phyloP scores from a whole-genome alignment of 192 early-diverging fungal genomes.

The Polychytrium aggregatum region DNA sequence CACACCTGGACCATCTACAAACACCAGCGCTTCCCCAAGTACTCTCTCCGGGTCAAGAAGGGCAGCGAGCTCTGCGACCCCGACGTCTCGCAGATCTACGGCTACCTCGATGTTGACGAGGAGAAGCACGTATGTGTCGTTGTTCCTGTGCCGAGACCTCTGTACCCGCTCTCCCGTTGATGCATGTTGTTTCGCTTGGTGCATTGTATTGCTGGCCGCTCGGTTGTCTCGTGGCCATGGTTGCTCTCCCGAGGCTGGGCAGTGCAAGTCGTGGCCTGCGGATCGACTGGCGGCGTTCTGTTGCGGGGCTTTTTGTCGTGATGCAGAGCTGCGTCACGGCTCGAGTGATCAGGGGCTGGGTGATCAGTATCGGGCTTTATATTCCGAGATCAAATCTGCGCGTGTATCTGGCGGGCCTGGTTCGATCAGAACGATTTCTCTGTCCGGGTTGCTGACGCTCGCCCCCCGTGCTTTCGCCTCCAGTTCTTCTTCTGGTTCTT shows the following conservation, averaged over 20 bases:
- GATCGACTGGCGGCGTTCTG: no score
- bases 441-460: no score
- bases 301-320: no score
- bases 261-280: no score
- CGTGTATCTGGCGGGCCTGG: no score
- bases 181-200: background rate
- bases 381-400: no score
- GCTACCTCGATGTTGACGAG: conserved; percentile 36
- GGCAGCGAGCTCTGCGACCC: conserved; percentile 63
- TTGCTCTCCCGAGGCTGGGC: background rate
- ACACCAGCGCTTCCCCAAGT: conserved; percentile 25
- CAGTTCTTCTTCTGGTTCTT: conserved; percentile 98
- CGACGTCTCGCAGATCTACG: conserved; percentile 69
- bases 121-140: conserved; percentile 13
- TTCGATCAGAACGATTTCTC: no score
- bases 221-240: background rate
- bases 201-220: background rate
- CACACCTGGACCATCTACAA: conserved; percentile 17
- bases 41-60: conserved; percentile 27
- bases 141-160: no score
- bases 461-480: background rate
- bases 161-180: background rate
- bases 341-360: no score
- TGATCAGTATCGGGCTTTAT: no score
- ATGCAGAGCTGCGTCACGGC: no score